Percentiles rank a stretch among this genome's conserved stretches.
These are phyloP conservation scores for Bipolaris sorokiniana DNA, from an alignment of 2,329 filamentous ascomycete species.

Conservation along the genomic window DNA sequence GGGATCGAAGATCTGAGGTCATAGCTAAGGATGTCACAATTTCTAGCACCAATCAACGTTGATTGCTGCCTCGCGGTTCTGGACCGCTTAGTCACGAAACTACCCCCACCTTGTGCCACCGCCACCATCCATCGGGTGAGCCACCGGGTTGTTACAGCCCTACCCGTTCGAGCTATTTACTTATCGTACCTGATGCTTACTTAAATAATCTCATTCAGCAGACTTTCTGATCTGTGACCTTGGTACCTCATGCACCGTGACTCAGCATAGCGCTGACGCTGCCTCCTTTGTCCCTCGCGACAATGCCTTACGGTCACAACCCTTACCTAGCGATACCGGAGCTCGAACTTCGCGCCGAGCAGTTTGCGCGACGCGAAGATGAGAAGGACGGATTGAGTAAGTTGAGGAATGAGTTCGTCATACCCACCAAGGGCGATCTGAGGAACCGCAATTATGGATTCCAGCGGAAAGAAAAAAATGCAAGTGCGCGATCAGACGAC, in stretches of 20 bases:
- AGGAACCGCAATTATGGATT: constrained; percentile 61
- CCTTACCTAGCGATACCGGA: constrained; percentile 28
- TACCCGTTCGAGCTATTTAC: constrained; percentile 15
- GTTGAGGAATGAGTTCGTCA: constrained; percentile 71
- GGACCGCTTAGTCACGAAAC: constrained; percentile 24
- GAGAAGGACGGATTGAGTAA: constrained; percentile 47
- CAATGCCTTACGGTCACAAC: constrained; percentile 36
- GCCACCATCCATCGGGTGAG: constrained; percentile 21
- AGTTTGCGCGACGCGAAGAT: constrained; percentile 45
- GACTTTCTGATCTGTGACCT: constrained; percentile 1
- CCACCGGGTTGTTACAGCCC: constrained; percentile 12
- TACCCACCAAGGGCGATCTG: constrained; percentile 76
- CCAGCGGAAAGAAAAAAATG: constrained; percentile 10
- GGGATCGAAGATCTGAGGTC: constrained; percentile 18
- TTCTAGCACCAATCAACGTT: constrained; percentile 19
- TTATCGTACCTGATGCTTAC: constrained; percentile 8
- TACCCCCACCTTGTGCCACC: constrained; percentile 17
- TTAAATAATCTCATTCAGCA: constrained; percentile 1
- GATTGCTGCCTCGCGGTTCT: constrained; percentile 10
- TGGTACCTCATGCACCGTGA: constrained; percentile 2
- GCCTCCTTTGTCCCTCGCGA: constrained; percentile 9
- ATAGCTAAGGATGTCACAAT: constrained; percentile 16
- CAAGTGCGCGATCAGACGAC: constrained; percentile 32
- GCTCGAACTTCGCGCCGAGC: constrained; percentile 36
- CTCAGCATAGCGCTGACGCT: not conserved